A percentile compares a stretch with the other conserved stretches of the same genome.
Conservation (phyloP, 805 yeast species). For the Candida piceae region DNA sequence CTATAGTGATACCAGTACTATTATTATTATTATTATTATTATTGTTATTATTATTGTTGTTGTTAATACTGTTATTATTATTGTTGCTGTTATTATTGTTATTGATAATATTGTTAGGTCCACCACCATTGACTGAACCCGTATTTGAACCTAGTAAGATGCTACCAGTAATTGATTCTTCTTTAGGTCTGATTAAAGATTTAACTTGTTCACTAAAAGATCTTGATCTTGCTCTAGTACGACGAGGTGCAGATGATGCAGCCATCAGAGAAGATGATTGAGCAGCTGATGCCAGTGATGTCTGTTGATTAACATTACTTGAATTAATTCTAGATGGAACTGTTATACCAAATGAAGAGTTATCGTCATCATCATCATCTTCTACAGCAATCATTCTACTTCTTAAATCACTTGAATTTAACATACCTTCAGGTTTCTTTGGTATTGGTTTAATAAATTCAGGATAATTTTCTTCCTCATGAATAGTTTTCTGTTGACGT, state of each 20-base stretch:
- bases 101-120: not conserved
- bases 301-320: not conserved
- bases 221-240: conserved; percentile 28
- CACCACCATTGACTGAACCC: too few relatives aligned
- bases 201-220: conserved; percentile 41
- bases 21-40: conserved; percentile 4
- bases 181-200: conserved; percentile 32
- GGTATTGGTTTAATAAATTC: conserved; percentile 4
- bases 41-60: conserved; percentile 3
- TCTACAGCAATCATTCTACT: conserved; percentile 25
- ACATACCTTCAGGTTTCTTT: conserved; percentile 16
- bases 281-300: not conserved
- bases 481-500: conserved; percentile 3
- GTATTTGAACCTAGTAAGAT: conserved; percentile 25
- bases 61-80: conserved; percentile 6
- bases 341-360: conserved; percentile 19
- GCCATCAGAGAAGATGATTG: too few relatives aligned
- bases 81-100: conserved; percentile 2
- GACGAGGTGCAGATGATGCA: conserved; percentile 10
- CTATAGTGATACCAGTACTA: conserved; percentile 11
- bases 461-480: conserved; percentile 8
- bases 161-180: conserved; percentile 26
- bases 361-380: conserved; percentile 27
- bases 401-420: conserved; percentile 27
- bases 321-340: conserved; percentile 18